These are phyloP conservation scores for Paxillus involutus DNA, from an alignment of 768 basidiomycete genomes.

Conservation along the genomic window DNA sequence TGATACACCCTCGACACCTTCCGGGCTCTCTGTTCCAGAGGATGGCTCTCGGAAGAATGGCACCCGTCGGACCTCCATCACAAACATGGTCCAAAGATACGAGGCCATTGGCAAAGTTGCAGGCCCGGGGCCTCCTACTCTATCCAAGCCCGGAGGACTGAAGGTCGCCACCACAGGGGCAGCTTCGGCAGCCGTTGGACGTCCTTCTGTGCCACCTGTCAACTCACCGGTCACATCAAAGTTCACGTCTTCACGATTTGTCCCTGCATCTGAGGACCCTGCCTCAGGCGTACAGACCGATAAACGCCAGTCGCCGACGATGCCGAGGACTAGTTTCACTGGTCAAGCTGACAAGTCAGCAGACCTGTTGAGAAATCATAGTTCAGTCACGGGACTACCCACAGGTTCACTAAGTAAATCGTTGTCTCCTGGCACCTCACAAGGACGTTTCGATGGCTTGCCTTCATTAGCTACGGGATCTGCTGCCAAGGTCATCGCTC, in stretches of 20 bases:
- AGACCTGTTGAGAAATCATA: constrained; percentile 14
- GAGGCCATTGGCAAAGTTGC: constrained; percentile 56
- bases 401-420: constrained; percentile 20
- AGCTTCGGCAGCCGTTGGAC: constrained; percentile 17
- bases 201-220: constrained; percentile 16
- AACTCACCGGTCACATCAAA: constrained; percentile 26
- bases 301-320: constrained; percentile 17
- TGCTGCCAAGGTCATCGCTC: constrained; percentile 7
- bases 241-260: constrained; percentile 21
- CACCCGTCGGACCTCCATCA: constrained; percentile 71
- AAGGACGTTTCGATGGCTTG: constrained; percentile 26
- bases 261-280: constrained; percentile 8
- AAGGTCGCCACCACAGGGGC: constrained; percentile 12
- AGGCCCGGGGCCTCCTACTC: constrained; percentile 30
- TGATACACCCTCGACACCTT: constrained; percentile 30
- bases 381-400: constrained; percentile 23
- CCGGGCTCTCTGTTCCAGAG: constrained; percentile 47
- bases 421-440: constrained; percentile 11
- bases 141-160: constrained; percentile 31
- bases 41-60: constrained; percentile 40
- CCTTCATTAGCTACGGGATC: constrained; percentile 9
- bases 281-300: constrained; percentile 14
- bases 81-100: constrained; percentile 83
- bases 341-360: constrained; percentile 17
- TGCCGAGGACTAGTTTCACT: constrained; percentile 11